A percentile compares a stretch with the other conserved stretches of the same genome.
These are phyloP conservation scores for Viola pubescens DNA, from an alignment of 441 rosid species.

Conservation along the genomic window DNA sequence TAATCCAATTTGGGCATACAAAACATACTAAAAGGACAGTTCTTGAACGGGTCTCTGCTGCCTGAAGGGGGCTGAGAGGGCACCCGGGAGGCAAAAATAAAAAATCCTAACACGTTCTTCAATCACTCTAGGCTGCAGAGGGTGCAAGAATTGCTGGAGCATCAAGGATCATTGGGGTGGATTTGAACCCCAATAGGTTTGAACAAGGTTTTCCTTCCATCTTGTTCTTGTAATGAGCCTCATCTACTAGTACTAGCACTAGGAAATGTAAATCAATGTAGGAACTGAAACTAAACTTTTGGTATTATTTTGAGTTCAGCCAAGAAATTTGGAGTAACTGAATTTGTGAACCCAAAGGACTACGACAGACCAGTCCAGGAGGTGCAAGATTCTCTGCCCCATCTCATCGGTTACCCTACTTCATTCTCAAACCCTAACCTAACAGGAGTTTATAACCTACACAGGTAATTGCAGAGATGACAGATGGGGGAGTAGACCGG, in stretches of 20 bases:
- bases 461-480: conserved; percentile 37
- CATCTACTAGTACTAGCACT: too few species aligned
- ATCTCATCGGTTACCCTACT: too few species aligned
- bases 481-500: conserved; percentile 33
- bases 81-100: background rate
- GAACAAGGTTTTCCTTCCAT: conserved; percentile 31
- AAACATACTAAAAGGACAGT: too few species aligned
- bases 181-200: conserved; percentile 48
- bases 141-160: conserved; percentile 42
- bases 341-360: conserved; percentile 38
- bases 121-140: conserved; percentile 32
- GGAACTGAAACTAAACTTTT: conserved; percentile 11
- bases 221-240: background rate
- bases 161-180: conserved; percentile 69
- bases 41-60: background rate
- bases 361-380: conserved; percentile 35
- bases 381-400: conserved; percentile 16
- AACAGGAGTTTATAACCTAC: background rate
- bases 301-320: conserved; percentile 19
- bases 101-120: background rate
- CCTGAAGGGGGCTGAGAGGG: too few species aligned
- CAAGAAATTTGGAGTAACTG: conserved; percentile 36
- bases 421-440: too few species aligned
- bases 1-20: background rate
- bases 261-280: background rate